Percentiles rank a stretch among this genome's conserved stretches.
Evolutionary conservation across 495 filamentous ascomycete genomes (phyloP).

Genomic region (Hypoxylon subgilvum): DNA sequence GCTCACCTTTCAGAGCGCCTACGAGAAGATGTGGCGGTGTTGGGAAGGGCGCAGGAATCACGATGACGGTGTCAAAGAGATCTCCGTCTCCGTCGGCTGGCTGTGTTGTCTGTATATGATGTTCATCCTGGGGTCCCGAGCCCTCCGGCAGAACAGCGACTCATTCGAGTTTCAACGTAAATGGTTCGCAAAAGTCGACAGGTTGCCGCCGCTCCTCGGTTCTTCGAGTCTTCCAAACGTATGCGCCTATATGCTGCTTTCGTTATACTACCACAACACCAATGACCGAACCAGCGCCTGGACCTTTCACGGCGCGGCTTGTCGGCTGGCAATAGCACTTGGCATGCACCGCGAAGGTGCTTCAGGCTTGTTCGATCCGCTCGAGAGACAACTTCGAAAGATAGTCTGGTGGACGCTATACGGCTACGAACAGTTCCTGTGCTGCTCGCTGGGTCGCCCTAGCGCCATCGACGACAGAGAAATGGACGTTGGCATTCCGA

Average conservation of each 20-base stretch:
- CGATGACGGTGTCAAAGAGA: neutral
- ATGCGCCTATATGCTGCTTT: slow-evolving; percentile 53
- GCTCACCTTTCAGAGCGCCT: slow-evolving; percentile 49
- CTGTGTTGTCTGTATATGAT: slow-evolving; percentile 55
- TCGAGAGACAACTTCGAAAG: slow-evolving; percentile 51
- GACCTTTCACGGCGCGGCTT: slow-evolving; percentile 52
- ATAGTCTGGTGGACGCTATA: slow-evolving; percentile 59
- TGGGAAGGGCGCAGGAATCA: slow-evolving; percentile 21
- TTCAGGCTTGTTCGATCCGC: slow-evolving; percentile 42
- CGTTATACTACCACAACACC: slow-evolving; percentile 55
- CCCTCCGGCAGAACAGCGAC: slow-evolving; percentile 37
- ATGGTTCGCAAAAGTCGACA: slow-evolving; percentile 44
- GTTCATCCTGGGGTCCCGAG: slow-evolving; percentile 48
- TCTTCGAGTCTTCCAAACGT: slow-evolving; percentile 52
- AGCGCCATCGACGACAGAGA: slow-evolving; percentile 53
- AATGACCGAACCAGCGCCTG: slow-evolving; percentile 51
- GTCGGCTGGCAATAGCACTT: slow-evolving; percentile 53
- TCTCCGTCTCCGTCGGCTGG: slow-evolving; percentile 46
- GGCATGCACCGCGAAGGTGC: slow-evolving; percentile 56
- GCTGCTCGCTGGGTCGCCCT: slow-evolving; percentile 54
- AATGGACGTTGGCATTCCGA: slow-evolving; percentile 46
- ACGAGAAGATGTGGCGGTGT: slow-evolving; percentile 47
- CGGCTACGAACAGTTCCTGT: slow-evolving; percentile 53
- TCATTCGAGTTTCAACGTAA: slow-evolving; percentile 44
- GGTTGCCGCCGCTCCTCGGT: slow-evolving; percentile 42